Conservation (phyloP, 1,284 basidiomycete species). For the Hymenochaete sp. region DNA sequence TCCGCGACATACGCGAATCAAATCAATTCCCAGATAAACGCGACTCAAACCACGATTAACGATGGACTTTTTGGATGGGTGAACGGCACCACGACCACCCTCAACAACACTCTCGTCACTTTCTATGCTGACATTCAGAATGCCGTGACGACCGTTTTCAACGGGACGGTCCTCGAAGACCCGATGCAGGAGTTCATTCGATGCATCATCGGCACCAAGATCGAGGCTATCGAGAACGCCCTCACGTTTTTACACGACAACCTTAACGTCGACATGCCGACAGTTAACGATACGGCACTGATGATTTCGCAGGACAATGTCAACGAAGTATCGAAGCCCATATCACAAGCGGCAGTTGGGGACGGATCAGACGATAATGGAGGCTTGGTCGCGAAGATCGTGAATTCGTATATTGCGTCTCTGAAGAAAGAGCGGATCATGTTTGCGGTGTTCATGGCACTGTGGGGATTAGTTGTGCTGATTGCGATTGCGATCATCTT, state of each 20-base stretch:
- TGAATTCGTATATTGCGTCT: conserved; percentile 62
- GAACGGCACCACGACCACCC: conserved; percentile 79
- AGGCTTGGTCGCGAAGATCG: conserved; percentile 67
- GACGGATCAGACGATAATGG: conserved; percentile 38
- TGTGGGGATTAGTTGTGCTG: conserved; percentile 72
- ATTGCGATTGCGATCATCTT: conserved; percentile 59
- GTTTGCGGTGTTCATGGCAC: conserved; percentile 71
- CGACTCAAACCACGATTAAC: conserved; percentile 72
- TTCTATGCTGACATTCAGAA: conserved; percentile 72
- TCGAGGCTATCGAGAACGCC: conserved; percentile 77
- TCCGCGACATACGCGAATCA: conserved; percentile 67
- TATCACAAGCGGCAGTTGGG: conserved; percentile 74
- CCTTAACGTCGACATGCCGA: conserved; percentile 69
- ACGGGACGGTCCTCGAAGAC: conserved; percentile 70
- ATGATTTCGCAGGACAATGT: conserved; percentile 63
- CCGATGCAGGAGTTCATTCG: conserved; percentile 82
- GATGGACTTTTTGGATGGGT: conserved; percentile 90
- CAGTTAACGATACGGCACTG: conserved; percentile 65
- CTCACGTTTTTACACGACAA: conserved; percentile 90
- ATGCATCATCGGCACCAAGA: conserved; percentile 87
- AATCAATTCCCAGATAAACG: conserved; percentile 65
- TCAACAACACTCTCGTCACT: conserved; percentile 71
- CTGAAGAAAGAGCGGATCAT: conserved; percentile 76
- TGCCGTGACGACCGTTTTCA: conserved; percentile 65
- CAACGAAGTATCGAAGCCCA: conserved; percentile 69